Base-by-base conservation (phyloP, 805 yeast genomes). In the Lipomyces orientalis region DNA sequence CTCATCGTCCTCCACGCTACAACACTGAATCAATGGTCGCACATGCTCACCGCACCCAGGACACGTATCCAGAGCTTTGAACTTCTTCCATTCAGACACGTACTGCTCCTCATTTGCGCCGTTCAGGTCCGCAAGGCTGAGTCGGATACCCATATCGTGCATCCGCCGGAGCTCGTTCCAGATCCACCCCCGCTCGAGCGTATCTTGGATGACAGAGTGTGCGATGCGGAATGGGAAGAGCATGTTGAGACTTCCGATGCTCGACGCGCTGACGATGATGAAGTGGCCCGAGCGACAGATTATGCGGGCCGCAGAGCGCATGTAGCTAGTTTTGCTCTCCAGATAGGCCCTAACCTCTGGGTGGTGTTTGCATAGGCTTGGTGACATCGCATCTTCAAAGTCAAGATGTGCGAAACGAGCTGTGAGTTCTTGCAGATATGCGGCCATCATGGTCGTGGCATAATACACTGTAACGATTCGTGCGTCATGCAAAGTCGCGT, bases 1-100 rank as follows among this genome's bases (percentile, higher is more conserved):
- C 33, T 14, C 33, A 16, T 1, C 25, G 14, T n/a, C n/a, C 19
- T 54, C 33, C 19, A 16, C 16, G 16, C 19, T 37, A 37, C 3
- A 9, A 37, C 43, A 10, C 10, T 37, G 10, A 37, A 29, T n/a
- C 49, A 43, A 19, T 29, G 49, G 51, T 9, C 57, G 58, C n/a
- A 63, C 22, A 8, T 37, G 61, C 58, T 64, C 64, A 1, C 67
- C 64, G 54, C 67, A 64, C 9, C 64, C 67, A 10, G 60, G 37
- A 55, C 67, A 64, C 25, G 52, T 19, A 5, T 31, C 49, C 35
- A 64, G 35, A 22, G 25, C 43, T 6, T 16, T 56, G 43, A 59
- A 64, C 37, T 12, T 22, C 14, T 29, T 16, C 64, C 63, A 60
- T 49, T 64, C 64, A n/a, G 49, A 16, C 49, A 43, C 49, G 16